Percentiles rank a stretch among this genome's conserved stretches.
These are phyloP conservation scores for Hirsutella thompsonii DNA, from an alignment of 2,329 filamentous ascomycete species.

Conservation along the genomic window DNA sequence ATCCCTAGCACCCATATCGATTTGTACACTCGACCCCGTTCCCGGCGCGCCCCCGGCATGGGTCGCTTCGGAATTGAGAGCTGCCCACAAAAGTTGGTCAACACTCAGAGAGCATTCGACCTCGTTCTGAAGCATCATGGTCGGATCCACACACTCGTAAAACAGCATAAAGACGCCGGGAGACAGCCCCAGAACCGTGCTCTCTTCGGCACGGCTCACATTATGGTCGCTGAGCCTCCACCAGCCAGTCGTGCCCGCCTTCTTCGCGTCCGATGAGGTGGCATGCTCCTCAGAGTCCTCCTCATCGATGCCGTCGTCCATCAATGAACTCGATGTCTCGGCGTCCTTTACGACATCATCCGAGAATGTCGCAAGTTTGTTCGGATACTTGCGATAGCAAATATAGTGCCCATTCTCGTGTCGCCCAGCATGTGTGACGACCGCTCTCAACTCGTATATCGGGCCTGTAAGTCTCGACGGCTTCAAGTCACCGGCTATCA, in stretches of 20 bases:
- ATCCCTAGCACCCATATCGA: neutral
- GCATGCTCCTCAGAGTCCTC: conserved; percentile 3
- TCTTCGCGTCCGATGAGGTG: conserved; percentile 2
- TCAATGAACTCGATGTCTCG: neutral
- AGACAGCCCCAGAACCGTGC: conserved; percentile 58
- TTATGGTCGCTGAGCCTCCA: conserved; percentile 87
- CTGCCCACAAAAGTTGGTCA: conserved; percentile 2
- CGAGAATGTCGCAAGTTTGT: neutral
- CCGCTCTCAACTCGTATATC: conserved; percentile 68
- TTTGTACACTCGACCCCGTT: neutral
- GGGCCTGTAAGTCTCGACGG: conserved; percentile 41
- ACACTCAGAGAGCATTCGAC: conserved; percentile 3
- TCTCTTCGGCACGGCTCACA: conserved; percentile 61
- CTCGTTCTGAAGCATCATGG: conserved; percentile 27
- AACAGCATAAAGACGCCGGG: conserved; percentile 90
- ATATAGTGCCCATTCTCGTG: conserved; percentile 97
- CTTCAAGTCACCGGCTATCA: conserved; percentile 48
- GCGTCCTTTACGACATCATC: neutral
- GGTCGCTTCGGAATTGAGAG: too few relatives aligned
- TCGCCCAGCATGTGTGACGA: conserved; percentile 77
- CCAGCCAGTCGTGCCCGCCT: conserved; percentile 45
- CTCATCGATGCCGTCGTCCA: conserved; percentile 2
- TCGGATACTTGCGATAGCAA: conserved; percentile 63
- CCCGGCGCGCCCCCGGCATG: neutral
- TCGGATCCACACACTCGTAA: conserved; percentile 62